Evolutionary conservation across 1,139 yeast species (phyloP), one percentile per base, ranked within the genome.

Genomic region (Scheffersomyces titani): DNA sequence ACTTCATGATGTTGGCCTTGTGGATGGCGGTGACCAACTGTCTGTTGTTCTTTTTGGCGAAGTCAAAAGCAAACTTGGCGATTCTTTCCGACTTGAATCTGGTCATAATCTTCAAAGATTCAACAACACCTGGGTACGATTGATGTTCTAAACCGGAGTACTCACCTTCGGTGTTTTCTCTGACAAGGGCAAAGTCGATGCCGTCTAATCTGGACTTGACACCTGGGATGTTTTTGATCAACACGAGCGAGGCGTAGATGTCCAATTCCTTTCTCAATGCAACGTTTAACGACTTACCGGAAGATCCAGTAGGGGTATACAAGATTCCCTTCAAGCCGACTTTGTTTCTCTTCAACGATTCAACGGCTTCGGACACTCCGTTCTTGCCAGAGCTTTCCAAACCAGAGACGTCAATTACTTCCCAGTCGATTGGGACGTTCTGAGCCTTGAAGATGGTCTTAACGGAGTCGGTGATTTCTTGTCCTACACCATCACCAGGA

Each of bases 1-100:
- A 87, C 83, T 94, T 94, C 99, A 94, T 94, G 72, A 94, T 94
- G 85, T 94, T 94, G 66, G 99, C 99, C 83, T 94, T 94, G 87
- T 94, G 99, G 72, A 94, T 94, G 66, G 97, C 98, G 57, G 98
- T 92, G 64, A 94, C 98, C 70, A 86, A 81, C 77, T 89, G 87
- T 81, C 98, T 90, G 83, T 90, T 86, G 85, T 94, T 91, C 81
- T 89, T 90, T 75, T 85, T 82, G 63, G 98, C 98, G 70, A 90
- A 94, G 80, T 94, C 98, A 71, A 92, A 93, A 52, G 99, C 98
- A 69, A 94, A 94, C 79, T 94, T 90, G 67, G 97, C 98, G 68
- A 94, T 90, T 81, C 99, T 89, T 84, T 94, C 99, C 57, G 97
- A 89, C 83, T 93, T 93, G 80, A 87, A 85, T 79, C 92, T 88